Evolutionary conservation across 2,329 filamentous ascomycete species (phyloP).

Genomic region (Triangularia setosa): DNA sequence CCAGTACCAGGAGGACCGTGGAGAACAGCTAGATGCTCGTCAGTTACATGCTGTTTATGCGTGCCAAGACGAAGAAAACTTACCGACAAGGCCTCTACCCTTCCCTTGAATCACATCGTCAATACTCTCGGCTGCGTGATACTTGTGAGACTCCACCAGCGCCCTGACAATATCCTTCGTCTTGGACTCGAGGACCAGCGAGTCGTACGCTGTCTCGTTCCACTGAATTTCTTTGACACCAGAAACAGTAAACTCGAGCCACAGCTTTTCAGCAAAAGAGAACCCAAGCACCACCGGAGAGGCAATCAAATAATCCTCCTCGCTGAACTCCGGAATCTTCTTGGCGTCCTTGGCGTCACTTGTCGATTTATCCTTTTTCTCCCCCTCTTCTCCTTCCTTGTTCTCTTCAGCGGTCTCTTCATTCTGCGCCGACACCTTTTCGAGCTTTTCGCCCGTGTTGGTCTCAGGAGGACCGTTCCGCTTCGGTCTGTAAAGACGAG

Average conservation of each 20-base stretch:
- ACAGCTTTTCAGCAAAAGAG: slow-evolving; percentile 81
- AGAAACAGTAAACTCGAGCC: slow-evolving; percentile 82
- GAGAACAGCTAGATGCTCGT: slow-evolving; percentile 52
- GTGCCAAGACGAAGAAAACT: slow-evolving; percentile 24
- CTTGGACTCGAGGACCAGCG: slow-evolving; percentile 64
- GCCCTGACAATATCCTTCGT: slow-evolving; percentile 65
- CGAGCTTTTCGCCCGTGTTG: slow-evolving; percentile 49
- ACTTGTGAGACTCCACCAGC: slow-evolving; percentile 6
- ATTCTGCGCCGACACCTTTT: slow-evolving; percentile 40
- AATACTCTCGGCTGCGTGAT: slow-evolving; percentile 71
- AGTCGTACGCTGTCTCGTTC: slow-evolving; percentile 80
- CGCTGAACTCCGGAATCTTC: slow-evolving; percentile 57
- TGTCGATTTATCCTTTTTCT: slow-evolving; percentile 18
- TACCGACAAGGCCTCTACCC: slow-evolving; percentile 74
- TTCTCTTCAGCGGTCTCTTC: slow-evolving; percentile 15
- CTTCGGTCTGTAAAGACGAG: slow-evolving; percentile 25
- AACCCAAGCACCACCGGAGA: slow-evolving; percentile 85
- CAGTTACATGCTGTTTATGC: neutral
- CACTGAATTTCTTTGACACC: slow-evolving; percentile 76
- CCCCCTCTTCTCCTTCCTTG: slow-evolving; percentile 9
- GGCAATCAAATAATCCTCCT: slow-evolving; percentile 79
- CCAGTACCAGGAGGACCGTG: slow-evolving; percentile 84
- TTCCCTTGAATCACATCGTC: slow-evolving; percentile 82
- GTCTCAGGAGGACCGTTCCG: slow-evolving; percentile 33
- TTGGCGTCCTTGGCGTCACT: slow-evolving; percentile 28